phyloP scores from a whole-genome alignment of 2,329 filamentous ascomycete genomes.

The Microthyrium microscopicum region DNA sequence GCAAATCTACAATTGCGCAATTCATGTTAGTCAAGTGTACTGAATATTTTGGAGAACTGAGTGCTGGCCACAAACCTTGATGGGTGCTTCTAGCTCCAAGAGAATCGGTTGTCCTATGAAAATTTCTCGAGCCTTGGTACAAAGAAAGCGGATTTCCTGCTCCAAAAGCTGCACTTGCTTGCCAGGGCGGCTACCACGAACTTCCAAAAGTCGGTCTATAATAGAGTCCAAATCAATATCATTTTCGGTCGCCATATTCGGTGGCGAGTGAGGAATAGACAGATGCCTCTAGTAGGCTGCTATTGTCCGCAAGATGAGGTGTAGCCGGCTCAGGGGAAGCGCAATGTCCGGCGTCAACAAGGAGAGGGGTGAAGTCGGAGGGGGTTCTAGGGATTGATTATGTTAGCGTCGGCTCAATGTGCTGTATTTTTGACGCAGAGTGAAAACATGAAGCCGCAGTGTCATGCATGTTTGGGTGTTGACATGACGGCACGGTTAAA shows the following conservation, averaged over 20 bases:
- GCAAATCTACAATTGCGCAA: conserved; percentile 53
- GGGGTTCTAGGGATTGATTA: too few relatives aligned
- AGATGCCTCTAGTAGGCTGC: too few relatives aligned
- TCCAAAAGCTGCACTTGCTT: conserved; percentile 98
- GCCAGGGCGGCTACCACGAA: conserved; percentile 89
- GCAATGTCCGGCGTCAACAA: too few relatives aligned
- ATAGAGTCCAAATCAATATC: conserved; percentile 98
- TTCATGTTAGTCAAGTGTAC: background rate
- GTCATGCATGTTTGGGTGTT: too few relatives aligned
- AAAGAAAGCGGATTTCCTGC: conserved; percentile 89
- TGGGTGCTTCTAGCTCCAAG: conserved; percentile 91
- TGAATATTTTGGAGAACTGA: background rate
- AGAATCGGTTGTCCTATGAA: conserved; percentile 99
- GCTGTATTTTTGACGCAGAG: too few relatives aligned
- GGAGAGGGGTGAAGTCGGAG: too few relatives aligned
- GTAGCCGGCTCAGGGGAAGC: too few relatives aligned
- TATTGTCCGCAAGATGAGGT: too few relatives aligned
- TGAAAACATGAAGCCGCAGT: too few relatives aligned
- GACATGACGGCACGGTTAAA: too few relatives aligned
- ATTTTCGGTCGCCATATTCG: conserved; percentile 62
- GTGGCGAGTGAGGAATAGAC: too few relatives aligned
- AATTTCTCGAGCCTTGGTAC: conserved; percentile 97
- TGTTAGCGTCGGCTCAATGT: too few relatives aligned
- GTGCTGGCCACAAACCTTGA: conserved; percentile 97
- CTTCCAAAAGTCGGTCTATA: conserved; percentile 95